These are phyloP conservation scores for Schwanniomyces occidentalis DNA, from an alignment of 805 yeast species.

Conservation along the genomic window DNA sequence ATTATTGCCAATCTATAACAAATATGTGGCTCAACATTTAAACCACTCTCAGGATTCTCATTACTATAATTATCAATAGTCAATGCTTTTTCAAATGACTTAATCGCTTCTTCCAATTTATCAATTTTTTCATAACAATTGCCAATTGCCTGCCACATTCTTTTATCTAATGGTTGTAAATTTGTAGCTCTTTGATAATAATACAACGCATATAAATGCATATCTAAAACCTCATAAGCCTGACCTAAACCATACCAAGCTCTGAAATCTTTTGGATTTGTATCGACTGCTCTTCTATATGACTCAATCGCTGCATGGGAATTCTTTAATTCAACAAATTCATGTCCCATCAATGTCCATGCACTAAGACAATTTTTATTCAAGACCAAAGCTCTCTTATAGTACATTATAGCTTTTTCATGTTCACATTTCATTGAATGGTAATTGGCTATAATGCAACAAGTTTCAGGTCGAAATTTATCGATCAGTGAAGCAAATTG, in stretches of 20 bases:
- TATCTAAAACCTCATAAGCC: conserved; percentile 94
- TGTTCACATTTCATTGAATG: conserved; percentile 91
- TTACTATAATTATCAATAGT: conserved; percentile 43
- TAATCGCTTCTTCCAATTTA: conserved; percentile 70
- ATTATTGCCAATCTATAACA: conserved; percentile 69
- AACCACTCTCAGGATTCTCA: conserved; percentile 4
- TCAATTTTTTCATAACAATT: conserved; percentile 81
- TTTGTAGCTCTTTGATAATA: conserved; percentile 91
- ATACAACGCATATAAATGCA: conserved; percentile 89
- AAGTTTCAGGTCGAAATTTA: conserved; percentile 88
- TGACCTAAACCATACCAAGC: conserved; percentile 99
- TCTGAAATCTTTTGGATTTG: conserved; percentile 82
- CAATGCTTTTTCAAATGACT: conserved; percentile 78
- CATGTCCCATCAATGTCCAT: conserved; percentile 99
- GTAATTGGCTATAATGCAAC: conserved; percentile 92
- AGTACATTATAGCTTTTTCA: conserved; percentile 91
- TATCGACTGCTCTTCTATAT: conserved; percentile 89
- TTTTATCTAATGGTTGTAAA: conserved; percentile 80
- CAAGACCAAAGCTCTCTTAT: conserved; percentile 81
- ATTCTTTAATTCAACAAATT: conserved; percentile 92
- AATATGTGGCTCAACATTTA: conserved; percentile 43
- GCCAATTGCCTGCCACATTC: conserved; percentile 97
- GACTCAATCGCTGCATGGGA: conserved; percentile 97
- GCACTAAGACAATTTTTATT: conserved; percentile 83
- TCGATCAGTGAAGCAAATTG: conserved; percentile 82